Evolutionary conservation across 192 early-diverging fungal species (phyloP).

Genomic region (Allomyces macrogynus): DNA sequence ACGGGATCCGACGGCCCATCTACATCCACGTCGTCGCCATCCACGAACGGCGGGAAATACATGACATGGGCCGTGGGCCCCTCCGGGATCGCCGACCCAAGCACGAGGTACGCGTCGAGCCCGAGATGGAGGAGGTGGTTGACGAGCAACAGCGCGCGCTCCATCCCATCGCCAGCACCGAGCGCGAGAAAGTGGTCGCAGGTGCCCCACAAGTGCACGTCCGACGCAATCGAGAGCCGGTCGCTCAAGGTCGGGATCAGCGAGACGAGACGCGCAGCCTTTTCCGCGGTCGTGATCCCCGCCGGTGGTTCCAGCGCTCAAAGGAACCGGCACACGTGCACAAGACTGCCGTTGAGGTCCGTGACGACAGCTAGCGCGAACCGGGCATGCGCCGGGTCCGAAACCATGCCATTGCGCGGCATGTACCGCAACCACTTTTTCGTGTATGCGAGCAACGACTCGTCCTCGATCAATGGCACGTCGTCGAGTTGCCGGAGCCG

Average conservation of each 20-base stretch:
- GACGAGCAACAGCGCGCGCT: slow-evolving; percentile 1
- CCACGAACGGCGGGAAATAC: not conserved
- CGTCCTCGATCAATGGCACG: not conserved
- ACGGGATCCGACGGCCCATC: not conserved
- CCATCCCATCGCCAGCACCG: slow-evolving; percentile 3
- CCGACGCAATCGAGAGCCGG: not conserved
- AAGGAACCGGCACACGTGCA: not conserved
- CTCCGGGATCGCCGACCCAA: slow-evolving; percentile 1
- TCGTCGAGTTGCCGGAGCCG: not conserved
- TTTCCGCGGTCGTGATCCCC: not conserved
- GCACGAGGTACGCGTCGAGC: slow-evolving; percentile 2
- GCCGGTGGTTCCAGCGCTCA: not conserved
- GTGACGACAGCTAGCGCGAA: not conserved
- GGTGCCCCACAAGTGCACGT: not conserved
- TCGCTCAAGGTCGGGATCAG: not conserved
- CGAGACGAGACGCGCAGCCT: not conserved
- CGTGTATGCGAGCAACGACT: not conserved
- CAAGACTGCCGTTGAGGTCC: not conserved
- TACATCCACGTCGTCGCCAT: not conserved
- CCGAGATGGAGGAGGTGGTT: slow-evolving; percentile 1
- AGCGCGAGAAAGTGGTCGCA: slow-evolving; percentile 2
- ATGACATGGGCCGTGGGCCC: slow-evolving; percentile 2
- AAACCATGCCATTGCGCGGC: not conserved
- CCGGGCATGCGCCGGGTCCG: not conserved
- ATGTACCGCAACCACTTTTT: not conserved